A percentile compares a stretch with the other conserved stretches of the same genome.
Conservation (phyloP, 2,329 filamentous ascomycete species). For the Lasiodiplodia hormozganensis region DNA sequence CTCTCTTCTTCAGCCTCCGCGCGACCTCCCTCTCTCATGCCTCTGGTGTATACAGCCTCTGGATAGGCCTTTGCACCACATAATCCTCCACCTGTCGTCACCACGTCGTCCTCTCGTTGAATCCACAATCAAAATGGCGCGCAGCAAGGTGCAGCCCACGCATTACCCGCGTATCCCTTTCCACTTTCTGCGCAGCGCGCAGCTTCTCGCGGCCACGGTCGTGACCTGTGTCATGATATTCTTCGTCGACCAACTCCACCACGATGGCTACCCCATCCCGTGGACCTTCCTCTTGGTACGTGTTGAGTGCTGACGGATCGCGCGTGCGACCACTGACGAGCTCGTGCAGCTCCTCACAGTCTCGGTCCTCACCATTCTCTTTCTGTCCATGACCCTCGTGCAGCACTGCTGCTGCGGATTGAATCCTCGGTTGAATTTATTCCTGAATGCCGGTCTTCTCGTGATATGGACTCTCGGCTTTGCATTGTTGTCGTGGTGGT, state of each 20-base stretch:
- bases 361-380: constrained; percentile 59
- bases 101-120: constrained; percentile 3
- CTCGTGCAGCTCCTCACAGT: constrained; percentile 57
- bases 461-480: constrained; percentile 62
- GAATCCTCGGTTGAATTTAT: constrained; percentile 58
- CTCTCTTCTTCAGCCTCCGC: background rate
- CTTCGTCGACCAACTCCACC: constrained; percentile 62
- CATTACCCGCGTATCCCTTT: constrained; percentile 53
- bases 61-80: background rate
- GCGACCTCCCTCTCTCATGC: background rate
- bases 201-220: constrained; percentile 54
- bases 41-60: constrained; percentile 13
- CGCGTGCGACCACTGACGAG: background rate
- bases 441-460: constrained; percentile 56
- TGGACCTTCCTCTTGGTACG: constrained; percentile 67
- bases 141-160: constrained; percentile 42
- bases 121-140: constrained; percentile 7
- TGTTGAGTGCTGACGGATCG: background rate
- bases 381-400: constrained; percentile 54
- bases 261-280: constrained; percentile 60
- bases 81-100: background rate
- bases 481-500: constrained; percentile 61
- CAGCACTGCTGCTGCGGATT: constrained; percentile 61
- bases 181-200: constrained; percentile 50
- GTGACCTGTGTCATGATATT: constrained; percentile 62